Base-by-base conservation (phyloP, 1,284 basidiomycete genomes). In the Microbotryum intermedium region DNA sequence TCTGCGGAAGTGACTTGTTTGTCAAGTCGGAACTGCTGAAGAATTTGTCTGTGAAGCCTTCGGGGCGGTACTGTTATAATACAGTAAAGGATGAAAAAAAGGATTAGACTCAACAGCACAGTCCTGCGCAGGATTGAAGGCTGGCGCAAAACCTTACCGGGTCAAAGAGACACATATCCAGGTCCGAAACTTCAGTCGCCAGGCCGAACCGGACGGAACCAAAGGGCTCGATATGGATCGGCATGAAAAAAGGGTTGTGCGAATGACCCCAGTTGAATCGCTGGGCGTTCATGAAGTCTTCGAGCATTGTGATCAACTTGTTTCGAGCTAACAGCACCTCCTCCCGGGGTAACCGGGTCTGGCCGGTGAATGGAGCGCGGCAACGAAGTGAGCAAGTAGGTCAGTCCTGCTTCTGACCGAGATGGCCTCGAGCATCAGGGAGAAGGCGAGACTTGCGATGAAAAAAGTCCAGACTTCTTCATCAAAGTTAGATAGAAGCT, bases 101-200 rank as follows among this genome's bases (percentile, higher is more conserved):
- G 10, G 23, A 28, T n/a, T 26, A 21, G 26, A 13, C 21, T 52
- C 7, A 6, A 60, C 55, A 30, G 49, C 53, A 4, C 55, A 34
- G 43, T 55, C 59, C 25, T n/a, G 20, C 7, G 48, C 60, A 47
- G 58, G 54, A 20, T 51, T 39, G 48, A 64, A 55, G n/a, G n/a
- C 63, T 61, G 60, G 23, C 60, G 47, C 16, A 43, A 23, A 20
- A 16, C 18, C 34, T 39, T 39, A 39, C 34, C 13, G 66, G 66
- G 58, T 71, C 70, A 26, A 71, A 58, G 5, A 71, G 55, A 48
- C 68, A 70, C 29, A 71, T 59, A 46, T 71, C 70, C 29, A 71
- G 65, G 47, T 71, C 70, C 16, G 62, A 65, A 11, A 51, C 48
- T n/a, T 62, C 57, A 7, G 65, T 70, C 30, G 64, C 63, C 47